Base-by-base conservation (phyloP, 1,139 yeast species). In the Waltiozyma sp. region DNA sequence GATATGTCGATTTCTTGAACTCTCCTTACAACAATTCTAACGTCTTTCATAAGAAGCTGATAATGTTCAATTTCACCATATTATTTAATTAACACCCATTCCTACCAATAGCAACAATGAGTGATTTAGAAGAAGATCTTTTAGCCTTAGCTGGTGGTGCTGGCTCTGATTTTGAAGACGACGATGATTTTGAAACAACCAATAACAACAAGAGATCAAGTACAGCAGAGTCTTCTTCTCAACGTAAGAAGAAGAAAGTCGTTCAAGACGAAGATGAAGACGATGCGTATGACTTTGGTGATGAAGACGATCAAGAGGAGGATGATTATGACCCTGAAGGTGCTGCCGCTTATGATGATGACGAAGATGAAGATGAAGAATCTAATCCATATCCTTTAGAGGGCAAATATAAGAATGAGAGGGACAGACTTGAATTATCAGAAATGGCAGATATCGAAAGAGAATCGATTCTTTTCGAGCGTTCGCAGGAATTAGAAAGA, bases 401-500 rank as follows among this genome's bases (percentile, higher is more conserved):
- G 59, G 95, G 95, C 15, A 87, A 87, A 57, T 91, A 80, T 66
- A 84, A 79, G 56, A 84, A 88, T 61, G 95, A 80, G 46, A 71
- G 68, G 9, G 99, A 93, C 62, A 72, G 87, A 47, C 78, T 67
- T 6, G 59, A 68, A 41, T 67, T 91, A 50, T 79, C 81, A 56
- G 70, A 72, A 1, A 73, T 91, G 79, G 94, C 91, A 47, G 98
- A 93, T 69, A 77, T 91, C 60, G 84, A 84, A 56, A 80, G 97
- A 57, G 98, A 91, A 67, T 80, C 85, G 53, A 76, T 87, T 46
- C 73, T 91, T 47, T 93, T 86, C 55, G 97, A 91, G 47, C 85
- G 99, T 63, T 75, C 86, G 6, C 96, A 88, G 62, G 94, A 86
- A 53, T 77, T 87, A 79, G 95, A 89, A 60, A 76, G 82, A 50